phyloP scores from a whole-genome alignment of 371 early-diverging fungal genomes.

The Blakeslea trispora region DNA sequence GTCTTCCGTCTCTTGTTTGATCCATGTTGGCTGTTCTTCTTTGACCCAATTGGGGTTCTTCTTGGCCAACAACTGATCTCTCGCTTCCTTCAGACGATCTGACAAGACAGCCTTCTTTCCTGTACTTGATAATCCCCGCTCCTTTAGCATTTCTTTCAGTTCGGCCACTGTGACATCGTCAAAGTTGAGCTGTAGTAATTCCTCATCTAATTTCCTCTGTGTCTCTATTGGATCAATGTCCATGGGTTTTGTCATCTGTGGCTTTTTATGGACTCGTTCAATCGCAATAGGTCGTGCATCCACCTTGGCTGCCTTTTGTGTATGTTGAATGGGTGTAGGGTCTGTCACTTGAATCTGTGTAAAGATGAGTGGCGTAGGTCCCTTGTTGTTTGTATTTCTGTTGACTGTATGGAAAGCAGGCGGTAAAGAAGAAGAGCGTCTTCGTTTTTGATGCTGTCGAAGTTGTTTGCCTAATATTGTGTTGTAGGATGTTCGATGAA shows the following conservation, averaged over 20 bases:
- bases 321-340: slow-evolving; percentile 30
- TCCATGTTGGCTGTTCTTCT: too few species aligned
- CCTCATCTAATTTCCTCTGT: slow-evolving; percentile 39
- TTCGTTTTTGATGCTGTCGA: slow-evolving; percentile 27
- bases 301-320: slow-evolving; percentile 26
- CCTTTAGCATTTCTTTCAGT: slow-evolving; percentile 67
- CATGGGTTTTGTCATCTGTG: slow-evolving; percentile 26
- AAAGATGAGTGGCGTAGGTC: slow-evolving; percentile 27
- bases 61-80: slow-evolving; percentile 12
- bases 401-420: slow-evolving; percentile 24
- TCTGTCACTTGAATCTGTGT: slow-evolving; percentile 35
- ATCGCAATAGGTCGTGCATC: slow-evolving; percentile 27
- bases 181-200: slow-evolving; percentile 57
- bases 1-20: background rate
- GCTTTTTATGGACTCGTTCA: slow-evolving; percentile 27
- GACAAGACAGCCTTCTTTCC: slow-evolving; percentile 69
- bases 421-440: slow-evolving; percentile 36
- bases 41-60: too few species aligned
- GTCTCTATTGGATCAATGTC: slow-evolving; percentile 30
- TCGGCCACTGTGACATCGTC: slow-evolving; percentile 72
- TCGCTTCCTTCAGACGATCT: slow-evolving; percentile 57
- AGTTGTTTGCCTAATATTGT: slow-evolving; percentile 25
- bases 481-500: slow-evolving; percentile 26
- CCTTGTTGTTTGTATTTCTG: slow-evolving; percentile 8
- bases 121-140: slow-evolving; percentile 56